phyloP scores from a whole-genome alignment of 352 stramenopile species.

The Phytopythium litorale region DNA sequence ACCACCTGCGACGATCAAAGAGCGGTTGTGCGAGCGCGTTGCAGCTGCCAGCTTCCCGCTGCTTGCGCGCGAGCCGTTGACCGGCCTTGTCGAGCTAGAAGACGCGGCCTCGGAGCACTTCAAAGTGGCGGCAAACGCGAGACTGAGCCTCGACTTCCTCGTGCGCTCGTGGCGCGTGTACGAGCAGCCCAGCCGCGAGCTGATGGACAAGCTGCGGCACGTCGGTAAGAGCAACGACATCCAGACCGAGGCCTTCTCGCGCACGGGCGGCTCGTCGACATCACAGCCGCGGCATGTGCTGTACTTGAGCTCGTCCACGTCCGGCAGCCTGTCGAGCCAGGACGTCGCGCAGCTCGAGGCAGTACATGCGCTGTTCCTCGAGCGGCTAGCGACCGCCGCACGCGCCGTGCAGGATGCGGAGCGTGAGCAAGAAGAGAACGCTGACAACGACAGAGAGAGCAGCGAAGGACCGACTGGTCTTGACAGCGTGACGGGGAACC shows the following conservation, averaged over 20 bases:
- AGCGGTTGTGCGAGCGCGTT: conserved; percentile 60
- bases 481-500: neutral
- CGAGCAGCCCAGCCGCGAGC: conserved; percentile 26
- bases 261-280: conserved; percentile 11
- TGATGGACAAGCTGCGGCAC: conserved; percentile 59
- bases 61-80: conserved; percentile 39
- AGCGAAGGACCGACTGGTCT: neutral
- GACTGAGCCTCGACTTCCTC: conserved; percentile 55
- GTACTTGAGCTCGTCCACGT: conserved; percentile 48
- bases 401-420: neutral
- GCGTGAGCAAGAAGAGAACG: neutral
- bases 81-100: conserved; percentile 37
- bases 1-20: conserved; percentile 4
- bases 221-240: conserved; percentile 65
- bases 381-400: conserved; percentile 22
- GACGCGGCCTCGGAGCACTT: conserved; percentile 31
- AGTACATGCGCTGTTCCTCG: conserved; percentile 45
- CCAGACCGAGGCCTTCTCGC: conserved; percentile 38
- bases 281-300: conserved; percentile 23
- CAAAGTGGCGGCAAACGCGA: conserved; percentile 24
- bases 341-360: conserved; percentile 69
- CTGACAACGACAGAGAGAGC: neutral
- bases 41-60: conserved; percentile 58
- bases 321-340: conserved; percentile 47
- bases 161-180: conserved; percentile 57